Conservation (phyloP, 106 monocot genomes). For the Allium fistulosum region DNA sequence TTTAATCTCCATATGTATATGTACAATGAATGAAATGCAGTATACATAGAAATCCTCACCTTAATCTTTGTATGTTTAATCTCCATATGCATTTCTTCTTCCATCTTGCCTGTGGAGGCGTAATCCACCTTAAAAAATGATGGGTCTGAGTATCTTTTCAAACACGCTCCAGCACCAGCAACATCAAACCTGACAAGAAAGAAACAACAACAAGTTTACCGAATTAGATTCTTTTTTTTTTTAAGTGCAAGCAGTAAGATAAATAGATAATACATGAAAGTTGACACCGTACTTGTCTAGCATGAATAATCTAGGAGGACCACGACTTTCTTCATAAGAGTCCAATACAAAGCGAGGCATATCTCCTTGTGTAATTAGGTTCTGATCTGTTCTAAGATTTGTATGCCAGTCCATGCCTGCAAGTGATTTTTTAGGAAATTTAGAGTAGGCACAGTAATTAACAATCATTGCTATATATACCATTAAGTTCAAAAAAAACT, state of each 20-base stretch:
- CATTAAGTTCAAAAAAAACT: too few relatives aligned
- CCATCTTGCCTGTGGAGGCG: constrained; percentile 39
- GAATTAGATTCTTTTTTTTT: too few relatives aligned
- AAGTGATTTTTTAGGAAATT: constrained; percentile 1
- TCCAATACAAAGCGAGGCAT: constrained; percentile 95
- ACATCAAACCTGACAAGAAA: constrained; percentile 75
- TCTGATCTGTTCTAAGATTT: constrained; percentile 63
- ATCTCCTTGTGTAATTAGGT: constrained; percentile 78
- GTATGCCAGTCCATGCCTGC: constrained; percentile 81
- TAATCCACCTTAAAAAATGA: constrained; percentile 76
- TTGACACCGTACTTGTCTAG: constrained; percentile 65
- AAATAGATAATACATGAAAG: constrained; percentile 1
- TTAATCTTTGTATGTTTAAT: constrained; percentile 63
- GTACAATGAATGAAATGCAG: too few relatives aligned
- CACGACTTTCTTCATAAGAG: constrained; percentile 94
- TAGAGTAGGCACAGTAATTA: background rate
- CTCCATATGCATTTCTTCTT: constrained; percentile 48
- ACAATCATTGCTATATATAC: too few relatives aligned
- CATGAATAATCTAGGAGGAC: constrained; percentile 82
- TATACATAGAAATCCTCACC: constrained; percentile 20
- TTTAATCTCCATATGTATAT: too few relatives aligned
- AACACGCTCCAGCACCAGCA: constrained; percentile 94
- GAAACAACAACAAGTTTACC: constrained; percentile 1
- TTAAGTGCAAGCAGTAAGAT: too few relatives aligned
- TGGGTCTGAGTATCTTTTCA: constrained; percentile 96